These are phyloP conservation scores for Blepharisma stoltei DNA, from an alignment of 73 alveolate species.

Conservation along the genomic window DNA sequence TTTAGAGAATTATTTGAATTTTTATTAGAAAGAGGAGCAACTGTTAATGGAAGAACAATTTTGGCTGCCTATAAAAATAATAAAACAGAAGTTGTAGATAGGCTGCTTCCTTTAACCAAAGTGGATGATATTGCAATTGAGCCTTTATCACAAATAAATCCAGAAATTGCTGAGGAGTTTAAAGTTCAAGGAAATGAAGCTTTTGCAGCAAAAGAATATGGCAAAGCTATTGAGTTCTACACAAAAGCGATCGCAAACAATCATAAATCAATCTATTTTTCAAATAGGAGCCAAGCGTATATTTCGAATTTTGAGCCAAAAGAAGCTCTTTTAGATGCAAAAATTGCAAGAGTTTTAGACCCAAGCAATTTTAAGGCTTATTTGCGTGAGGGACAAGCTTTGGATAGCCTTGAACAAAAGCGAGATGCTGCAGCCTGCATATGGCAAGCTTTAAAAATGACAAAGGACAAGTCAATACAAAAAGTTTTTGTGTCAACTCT, in stretches of 20 bases:
- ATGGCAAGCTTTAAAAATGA: neutral
- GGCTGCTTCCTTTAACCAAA: neutral
- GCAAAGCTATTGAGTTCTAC: neutral
- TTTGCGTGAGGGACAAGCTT: conserved; percentile 17
- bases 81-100: neutral
- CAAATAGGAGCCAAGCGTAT: conserved; percentile 27
- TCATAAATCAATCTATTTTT: neutral
- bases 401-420: neutral
- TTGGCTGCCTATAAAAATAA: conserved; percentile 9
- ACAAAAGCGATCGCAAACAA: neutral
- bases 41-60: neutral
- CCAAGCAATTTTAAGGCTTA: conserved; percentile 4
- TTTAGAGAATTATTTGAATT: neutral
- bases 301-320: neutral
- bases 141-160: neutral
- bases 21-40: neutral
- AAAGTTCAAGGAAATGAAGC: conserved; percentile 20
- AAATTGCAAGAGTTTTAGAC: neutral
- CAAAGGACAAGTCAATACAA: neutral
- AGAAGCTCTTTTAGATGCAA: conserved; percentile 7
- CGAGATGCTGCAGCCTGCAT: conserved; percentile 2
- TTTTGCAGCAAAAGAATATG: neutral
- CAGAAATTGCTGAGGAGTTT: conserved; percentile 5
- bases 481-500: neutral
- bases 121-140: neutral